phyloP scores from a whole-genome alignment of 2,329 filamentous ascomycete genomes.

The Colletotrichum nymphaeae region DNA sequence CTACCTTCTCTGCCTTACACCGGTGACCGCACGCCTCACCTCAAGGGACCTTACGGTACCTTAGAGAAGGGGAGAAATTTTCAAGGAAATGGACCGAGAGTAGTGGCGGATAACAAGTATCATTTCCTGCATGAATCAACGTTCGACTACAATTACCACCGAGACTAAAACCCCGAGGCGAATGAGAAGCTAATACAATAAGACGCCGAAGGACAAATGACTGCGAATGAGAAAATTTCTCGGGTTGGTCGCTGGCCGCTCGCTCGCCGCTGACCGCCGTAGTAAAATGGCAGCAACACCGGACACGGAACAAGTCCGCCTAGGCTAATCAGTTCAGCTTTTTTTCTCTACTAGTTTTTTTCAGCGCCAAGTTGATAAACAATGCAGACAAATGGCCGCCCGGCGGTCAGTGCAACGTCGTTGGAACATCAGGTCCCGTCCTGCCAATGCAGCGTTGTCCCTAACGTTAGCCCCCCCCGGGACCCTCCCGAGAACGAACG shows the following conservation, averaged over 20 bases:
- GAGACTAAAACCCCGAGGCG: background rate
- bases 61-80: background rate
- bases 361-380: background rate
- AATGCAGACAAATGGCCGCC: conserved; percentile 6
- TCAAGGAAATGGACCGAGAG: background rate
- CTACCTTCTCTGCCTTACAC: no score
- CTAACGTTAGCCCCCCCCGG: background rate
- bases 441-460: background rate
- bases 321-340: background rate
- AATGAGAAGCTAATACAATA: background rate
- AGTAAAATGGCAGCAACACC: no score
- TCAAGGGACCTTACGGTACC: no score
- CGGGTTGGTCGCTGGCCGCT: background rate
- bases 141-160: background rate
- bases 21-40: no score
- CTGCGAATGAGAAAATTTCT: conserved; percentile 20
- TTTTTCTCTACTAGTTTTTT: background rate
- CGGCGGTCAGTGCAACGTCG: conserved; percentile 12
- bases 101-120: background rate
- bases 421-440: background rate
- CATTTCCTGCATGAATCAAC: background rate
- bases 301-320: background rate
- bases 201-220: background rate
- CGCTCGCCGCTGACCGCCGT: background rate
- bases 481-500: background rate